phyloP scores from a whole-genome alignment of 75 land plant species.

The Adiantum capillusveneris region DNA sequence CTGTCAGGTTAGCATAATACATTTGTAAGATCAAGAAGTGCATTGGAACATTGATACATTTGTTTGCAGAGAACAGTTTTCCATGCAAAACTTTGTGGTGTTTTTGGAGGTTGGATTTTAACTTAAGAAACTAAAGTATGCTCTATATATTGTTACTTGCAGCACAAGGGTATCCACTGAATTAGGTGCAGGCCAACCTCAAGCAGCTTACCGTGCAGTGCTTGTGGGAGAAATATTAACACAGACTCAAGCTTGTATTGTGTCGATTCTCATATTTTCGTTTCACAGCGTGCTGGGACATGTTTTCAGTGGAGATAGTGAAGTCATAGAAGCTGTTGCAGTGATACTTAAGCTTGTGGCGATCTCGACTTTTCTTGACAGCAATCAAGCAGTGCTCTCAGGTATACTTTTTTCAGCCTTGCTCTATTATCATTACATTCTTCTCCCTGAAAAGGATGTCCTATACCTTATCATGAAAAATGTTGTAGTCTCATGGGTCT shows the following conservation, averaged over 20 bases:
- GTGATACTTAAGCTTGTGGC: conserved; percentile 20
- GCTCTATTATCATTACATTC: no score
- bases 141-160: conserved; percentile 1
- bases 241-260: conserved; percentile 10
- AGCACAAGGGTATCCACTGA: conserved; percentile 37
- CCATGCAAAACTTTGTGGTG: no score
- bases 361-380: conserved; percentile 14
- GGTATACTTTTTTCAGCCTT: conserved; percentile 17
- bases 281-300: conserved; percentile 18
- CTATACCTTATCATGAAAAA: no score
- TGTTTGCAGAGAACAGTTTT: no score
- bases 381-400: conserved; percentile 31
- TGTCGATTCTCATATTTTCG: conserved; percentile 12
- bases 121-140: not conserved
- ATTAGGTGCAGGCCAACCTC: conserved; percentile 32
- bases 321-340: conserved; percentile 22
- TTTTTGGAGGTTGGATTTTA: no score
- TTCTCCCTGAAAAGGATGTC: no score
- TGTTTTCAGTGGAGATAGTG: conserved; percentile 20
- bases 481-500: no score
- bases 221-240: conserved; percentile 15
- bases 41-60: no score
- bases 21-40: not conserved
- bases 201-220: conserved; percentile 25
- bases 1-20: conserved; percentile 10